Percentiles rank a stretch among this genome's conserved stretches.
These are phyloP conservation scores for Suillus fuscotomentosus DNA, from an alignment of 768 basidiomycete species.

Conservation along the genomic window DNA sequence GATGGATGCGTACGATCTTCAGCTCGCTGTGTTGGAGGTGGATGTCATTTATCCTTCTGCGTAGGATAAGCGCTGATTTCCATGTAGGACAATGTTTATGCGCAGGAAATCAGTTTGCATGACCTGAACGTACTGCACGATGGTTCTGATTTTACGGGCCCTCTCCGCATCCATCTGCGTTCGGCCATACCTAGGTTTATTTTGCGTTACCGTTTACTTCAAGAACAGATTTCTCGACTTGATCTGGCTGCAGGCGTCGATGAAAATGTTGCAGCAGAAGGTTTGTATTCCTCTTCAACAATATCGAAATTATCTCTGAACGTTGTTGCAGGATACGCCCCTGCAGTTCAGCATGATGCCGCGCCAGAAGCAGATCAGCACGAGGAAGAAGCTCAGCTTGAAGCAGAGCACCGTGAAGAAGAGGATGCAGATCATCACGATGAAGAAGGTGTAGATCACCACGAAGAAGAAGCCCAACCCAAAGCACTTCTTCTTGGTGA, in stretches of 20 bases:
- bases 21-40: constrained; percentile 67
- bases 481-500: constrained; percentile 4
- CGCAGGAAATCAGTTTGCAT: constrained; percentile 68
- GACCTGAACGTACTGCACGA: constrained; percentile 73
- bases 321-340: background rate
- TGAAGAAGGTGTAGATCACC: background rate
- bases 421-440: background rate
- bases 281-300: constrained; percentile 7
- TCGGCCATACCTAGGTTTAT: constrained; percentile 58
- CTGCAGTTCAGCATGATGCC: constrained; percentile 4
- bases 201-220: constrained; percentile 59
- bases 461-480: background rate
- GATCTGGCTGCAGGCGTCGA: constrained; percentile 21
- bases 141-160: constrained; percentile 58
- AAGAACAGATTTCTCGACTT: constrained; percentile 51
- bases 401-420: background rate
- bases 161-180: constrained; percentile 58
- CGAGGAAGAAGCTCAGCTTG: background rate
- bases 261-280: constrained; percentile 20
- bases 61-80: constrained; percentile 5
- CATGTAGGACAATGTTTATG: constrained; percentile 63
- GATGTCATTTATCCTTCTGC: background rate
- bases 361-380: constrained; percentile 9
- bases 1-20: constrained; percentile 69
- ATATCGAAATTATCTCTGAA: background rate